phyloP scores from a whole-genome alignment of 2,329 filamentous ascomycete species.

The Pseudogymnoascus sp. region DNA sequence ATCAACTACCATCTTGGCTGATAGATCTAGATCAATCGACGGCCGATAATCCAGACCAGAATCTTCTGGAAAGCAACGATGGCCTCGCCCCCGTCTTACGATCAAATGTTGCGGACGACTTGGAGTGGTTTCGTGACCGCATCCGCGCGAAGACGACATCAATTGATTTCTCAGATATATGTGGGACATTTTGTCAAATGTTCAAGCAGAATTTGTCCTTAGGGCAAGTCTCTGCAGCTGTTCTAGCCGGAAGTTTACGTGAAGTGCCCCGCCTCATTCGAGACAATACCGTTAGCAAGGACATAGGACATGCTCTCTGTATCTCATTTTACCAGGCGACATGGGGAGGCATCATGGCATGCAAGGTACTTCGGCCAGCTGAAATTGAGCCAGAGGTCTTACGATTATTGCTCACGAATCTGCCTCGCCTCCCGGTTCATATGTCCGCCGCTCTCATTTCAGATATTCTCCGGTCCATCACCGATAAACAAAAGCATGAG shows the following conservation, averaged over 20 bases:
- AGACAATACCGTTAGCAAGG: neutral
- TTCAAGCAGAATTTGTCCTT: slow-evolving; percentile 20
- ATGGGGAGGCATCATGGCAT: slow-evolving; percentile 22
- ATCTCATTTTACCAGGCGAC: slow-evolving; percentile 19
- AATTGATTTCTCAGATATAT: slow-evolving; percentile 10
- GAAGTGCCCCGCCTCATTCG: slow-evolving; percentile 11
- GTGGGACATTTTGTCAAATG: slow-evolving; percentile 16
- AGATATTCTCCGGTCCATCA: slow-evolving; percentile 17
- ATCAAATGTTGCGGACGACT: neutral
- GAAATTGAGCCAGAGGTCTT: slow-evolving; percentile 16
- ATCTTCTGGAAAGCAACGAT: neutral
- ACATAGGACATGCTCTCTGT: slow-evolving; percentile 5
- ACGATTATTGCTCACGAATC: slow-evolving; percentile 12
- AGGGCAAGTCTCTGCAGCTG: slow-evolving; percentile 16
- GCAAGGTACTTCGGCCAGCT: slow-evolving; percentile 17
- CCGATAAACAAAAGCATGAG: slow-evolving; percentile 15
- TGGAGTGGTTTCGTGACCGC: neutral
- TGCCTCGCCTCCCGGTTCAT: slow-evolving; percentile 16
- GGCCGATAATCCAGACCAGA: neutral
- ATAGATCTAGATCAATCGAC: slow-evolving; percentile 7
- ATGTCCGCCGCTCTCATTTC: slow-evolving; percentile 15
- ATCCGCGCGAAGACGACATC: neutral
- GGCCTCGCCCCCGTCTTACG: neutral
- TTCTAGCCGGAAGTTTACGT: slow-evolving; percentile 13
- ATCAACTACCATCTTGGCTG: slow-evolving; percentile 19